Evolutionary conservation across 2,329 filamentous ascomycete species (phyloP), one percentile per base, ranked within the genome.

Genomic region (Aspergillus candidus): DNA sequence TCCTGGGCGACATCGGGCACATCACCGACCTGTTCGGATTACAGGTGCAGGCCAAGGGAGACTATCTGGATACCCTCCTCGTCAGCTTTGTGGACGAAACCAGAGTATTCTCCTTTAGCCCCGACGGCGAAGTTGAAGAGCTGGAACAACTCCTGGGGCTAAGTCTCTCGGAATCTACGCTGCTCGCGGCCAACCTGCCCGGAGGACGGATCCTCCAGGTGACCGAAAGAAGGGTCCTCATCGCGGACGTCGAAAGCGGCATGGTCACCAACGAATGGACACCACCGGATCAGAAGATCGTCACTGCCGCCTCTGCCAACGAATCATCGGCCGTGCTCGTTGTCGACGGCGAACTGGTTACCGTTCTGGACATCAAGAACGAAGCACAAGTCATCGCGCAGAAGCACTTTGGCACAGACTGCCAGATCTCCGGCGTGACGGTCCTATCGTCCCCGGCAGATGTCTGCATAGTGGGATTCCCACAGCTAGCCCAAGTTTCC

Each of bases 401-500:
- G 47, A 83, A 84, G 58, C 72, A 79, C 4, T 78, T 88, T 40
- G 73, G 75, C 1, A 70, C 76, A 12, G 74, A 81, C 30, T 85
- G 88, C 51, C 88, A 97, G 62, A 79, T 97, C 30, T 87, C 93
- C 2, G 94, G 90, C 56, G 74, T 97, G 8, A 82, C 91, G 37
- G 76, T 93, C 2, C 82, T 89, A 0, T 72, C 78, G 3, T 72
- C 78, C 31, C 70, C 83, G 11, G 71, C 75, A 4, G 73, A 79
- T 38, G 71, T 88, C 29, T 91, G 86, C 44, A 83, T 95, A 22
- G 76, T 93, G 12, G 90, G 89, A 1, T 93, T 94, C 67, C 97
- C 91, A 81, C 82, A 86, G 50, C 83, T 83, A n/a, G 86, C 88
- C 5, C 80, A 79, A 10, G 77, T 97, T 18, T 84, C 86, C 0